Conservation (phyloP, 441 rosid species). For the Gossypium davidsonii region DNA sequence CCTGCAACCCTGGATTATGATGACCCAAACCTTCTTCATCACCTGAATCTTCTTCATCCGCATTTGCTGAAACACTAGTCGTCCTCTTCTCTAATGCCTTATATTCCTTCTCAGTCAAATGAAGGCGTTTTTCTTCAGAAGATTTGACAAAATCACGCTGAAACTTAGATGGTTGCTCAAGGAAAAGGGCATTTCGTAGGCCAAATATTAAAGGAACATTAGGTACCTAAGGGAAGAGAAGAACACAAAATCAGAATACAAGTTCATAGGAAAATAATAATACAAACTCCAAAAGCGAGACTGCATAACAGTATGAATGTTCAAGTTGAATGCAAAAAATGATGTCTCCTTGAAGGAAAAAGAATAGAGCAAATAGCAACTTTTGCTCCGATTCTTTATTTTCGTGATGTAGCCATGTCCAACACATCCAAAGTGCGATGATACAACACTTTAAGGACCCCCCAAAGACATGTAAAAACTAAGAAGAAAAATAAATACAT, state of each 20-base stretch:
- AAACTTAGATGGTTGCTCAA: constrained; percentile 70
- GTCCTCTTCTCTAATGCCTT: constrained; percentile 38
- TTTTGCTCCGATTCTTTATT: neutral
- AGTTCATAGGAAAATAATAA: neutral
- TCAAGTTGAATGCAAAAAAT: neutral
- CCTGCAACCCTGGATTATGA: constrained; percentile 18
- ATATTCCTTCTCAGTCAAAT: constrained; percentile 43
- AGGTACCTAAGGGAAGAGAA: constrained; percentile 43
- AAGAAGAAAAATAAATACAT: neutral
- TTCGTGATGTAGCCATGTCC: neutral
- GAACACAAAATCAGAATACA: neutral
- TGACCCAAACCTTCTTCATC: constrained; percentile 30
- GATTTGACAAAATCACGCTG: constrained; percentile 55
- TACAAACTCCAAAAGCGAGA: neutral
- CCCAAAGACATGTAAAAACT: neutral
- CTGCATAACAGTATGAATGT: neutral
- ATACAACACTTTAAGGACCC: neutral
- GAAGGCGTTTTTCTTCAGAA: constrained; percentile 55
- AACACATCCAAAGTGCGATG: neutral
- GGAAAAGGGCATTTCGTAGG: constrained; percentile 63
- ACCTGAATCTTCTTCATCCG: constrained; percentile 23
- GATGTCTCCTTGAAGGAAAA: neutral
- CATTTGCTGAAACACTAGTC: constrained; percentile 26
- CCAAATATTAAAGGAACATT: constrained; percentile 76
- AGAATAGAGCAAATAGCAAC: neutral